Base-by-base conservation (phyloP, 495 filamentous ascomycete species). In the Hypoxylon fragiforme region DNA sequence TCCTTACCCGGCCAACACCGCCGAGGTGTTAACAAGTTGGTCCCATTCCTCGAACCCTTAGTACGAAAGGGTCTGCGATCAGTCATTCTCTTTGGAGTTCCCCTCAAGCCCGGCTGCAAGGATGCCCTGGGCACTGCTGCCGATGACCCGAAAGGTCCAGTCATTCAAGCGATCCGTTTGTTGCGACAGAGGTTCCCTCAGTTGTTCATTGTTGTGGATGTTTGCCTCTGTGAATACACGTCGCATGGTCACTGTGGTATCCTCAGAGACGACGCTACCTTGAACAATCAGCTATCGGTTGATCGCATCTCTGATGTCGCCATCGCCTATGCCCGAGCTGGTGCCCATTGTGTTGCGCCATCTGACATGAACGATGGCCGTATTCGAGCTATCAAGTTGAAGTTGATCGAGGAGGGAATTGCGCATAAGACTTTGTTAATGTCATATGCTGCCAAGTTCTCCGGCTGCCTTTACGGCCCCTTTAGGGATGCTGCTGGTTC, bases 321-420 rank as follows among this genome's bases (percentile, higher is more conserved):
- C 12, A 76, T 97, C 50, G 88, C 92, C 18, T 98, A 97, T 69
- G 94, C 95, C 2, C 77, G 84, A 58, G 95, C 94, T 19, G 94
- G 94, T 47, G 94, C 91, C 1, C 94, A 98, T 69, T 97, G 92
- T 70, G 91, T 98, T 26, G 94, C 94, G 0, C 94, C 94, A 0
- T 94, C 89, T 12, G 94, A 98, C 71, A 98, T 98, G 94, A 98
- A 98, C 67, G 94, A 98, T 65, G 94, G 94, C 34, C 87, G 94
- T 52, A 90, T 98, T 50, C 85, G 91, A 38, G 92, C 91, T 48
- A 98, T 97, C 67, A 98, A 98, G 74, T 80, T 95, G 26, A 96
- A 96, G 72, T 73, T 98, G 51, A 96, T 96, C 43, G 90, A 96
- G 68, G 82, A 86, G 20, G 91, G 91, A 46, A 83, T 97, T 61